Base-by-base conservation (phyloP, 2,329 filamentous ascomycete genomes). In the Pyrenochaeta sp. region DNA sequence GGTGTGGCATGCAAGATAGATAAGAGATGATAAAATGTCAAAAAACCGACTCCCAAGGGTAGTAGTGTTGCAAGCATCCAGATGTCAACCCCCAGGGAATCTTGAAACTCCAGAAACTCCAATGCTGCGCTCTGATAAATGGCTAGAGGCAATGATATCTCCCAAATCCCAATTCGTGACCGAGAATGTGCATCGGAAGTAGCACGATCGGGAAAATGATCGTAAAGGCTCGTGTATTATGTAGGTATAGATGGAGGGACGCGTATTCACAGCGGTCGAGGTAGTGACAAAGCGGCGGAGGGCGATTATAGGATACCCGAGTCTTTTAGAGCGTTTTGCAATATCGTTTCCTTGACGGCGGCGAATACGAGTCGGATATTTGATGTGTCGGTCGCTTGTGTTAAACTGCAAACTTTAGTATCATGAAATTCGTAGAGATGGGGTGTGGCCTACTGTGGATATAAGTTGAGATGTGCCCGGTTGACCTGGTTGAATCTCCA, bases 401-500 rank as follows among this genome's bases (percentile, higher is more conserved):
- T 99, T 51, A 99, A 83, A 74, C 93, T 97, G 61, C 13, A 36
- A 24, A n/a, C 23, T 48, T 37, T 38, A 41, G 44, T 9, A 46
- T 65, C 18, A 22, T 7, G 22, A n/a, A 14, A 30, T 6, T 7
- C 8, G 17, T 35, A 18, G n/a, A 37, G 27, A 11, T 19, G n/a
- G n/a, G 3, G 19, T 19, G 36, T 8, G 15, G 37, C 45, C 50
- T 46, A 82, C 94, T 99, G 94, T 69, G 94, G 94, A 72, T 97
- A 99, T 41, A 99, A 80, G 67, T 97, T 97, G 30, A 99, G 79
- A 73, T 97, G 93, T 35, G 92, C 93, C 47, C 94, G 81, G 69
- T 99, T 99, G 53, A 99, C 94, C 74, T 99, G 94, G 63, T 97
- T 99, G 72, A 99, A 99, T 64, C 94, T 86, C 94, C 94, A 99